Evolutionary conservation across 2,329 filamentous ascomycete genomes (phyloP).

Genomic region (Hymenoscyphus occultus): DNA sequence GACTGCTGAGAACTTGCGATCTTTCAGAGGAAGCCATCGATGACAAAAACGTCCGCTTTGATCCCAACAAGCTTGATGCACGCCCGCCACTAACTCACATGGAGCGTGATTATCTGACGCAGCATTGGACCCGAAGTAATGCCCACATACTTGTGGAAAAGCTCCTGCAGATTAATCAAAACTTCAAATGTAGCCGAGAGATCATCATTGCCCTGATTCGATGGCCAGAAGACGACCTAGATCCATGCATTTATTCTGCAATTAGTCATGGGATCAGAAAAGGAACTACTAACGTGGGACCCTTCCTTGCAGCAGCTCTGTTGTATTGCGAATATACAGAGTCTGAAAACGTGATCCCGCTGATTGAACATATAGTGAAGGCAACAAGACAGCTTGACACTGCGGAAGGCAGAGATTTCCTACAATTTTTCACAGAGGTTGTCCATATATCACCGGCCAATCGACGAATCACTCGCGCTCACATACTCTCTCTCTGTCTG

Average conservation of each 20-base stretch:
- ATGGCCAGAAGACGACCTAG: conserved; percentile 48
- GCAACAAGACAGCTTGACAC: conserved; percentile 28
- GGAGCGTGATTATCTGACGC: conserved; percentile 48
- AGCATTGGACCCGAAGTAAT: conserved; percentile 40
- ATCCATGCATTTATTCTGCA: conserved; percentile 47
- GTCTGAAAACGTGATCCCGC: conserved; percentile 19
- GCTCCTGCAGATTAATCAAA: conserved; percentile 61
- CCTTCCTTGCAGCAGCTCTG: conserved; percentile 34
- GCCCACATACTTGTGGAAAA: conserved; percentile 62
- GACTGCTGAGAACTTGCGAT: conserved; percentile 33
- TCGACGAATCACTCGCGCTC: conserved; percentile 38
- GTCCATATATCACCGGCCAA: conserved; percentile 18
- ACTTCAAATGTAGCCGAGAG: conserved; percentile 46
- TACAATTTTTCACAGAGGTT: conserved; percentile 35
- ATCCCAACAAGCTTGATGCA: conserved; percentile 33
- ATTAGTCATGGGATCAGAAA: conserved; percentile 33
- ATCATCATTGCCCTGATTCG: conserved; percentile 58
- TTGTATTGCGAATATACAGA: conserved; percentile 34
- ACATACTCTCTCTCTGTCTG: conserved; percentile 38
- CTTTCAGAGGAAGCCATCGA: conserved; percentile 35
- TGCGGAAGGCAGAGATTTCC: conserved; percentile 32
- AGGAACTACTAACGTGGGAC: conserved; percentile 17
- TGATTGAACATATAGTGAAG: conserved; percentile 28
- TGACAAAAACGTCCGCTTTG: conserved; percentile 43
- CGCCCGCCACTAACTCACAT: conserved; percentile 42